Evolutionary conservation across 768 basidiomycete genomes (phyloP).

Genomic region (Boletus patriciae): DNA sequence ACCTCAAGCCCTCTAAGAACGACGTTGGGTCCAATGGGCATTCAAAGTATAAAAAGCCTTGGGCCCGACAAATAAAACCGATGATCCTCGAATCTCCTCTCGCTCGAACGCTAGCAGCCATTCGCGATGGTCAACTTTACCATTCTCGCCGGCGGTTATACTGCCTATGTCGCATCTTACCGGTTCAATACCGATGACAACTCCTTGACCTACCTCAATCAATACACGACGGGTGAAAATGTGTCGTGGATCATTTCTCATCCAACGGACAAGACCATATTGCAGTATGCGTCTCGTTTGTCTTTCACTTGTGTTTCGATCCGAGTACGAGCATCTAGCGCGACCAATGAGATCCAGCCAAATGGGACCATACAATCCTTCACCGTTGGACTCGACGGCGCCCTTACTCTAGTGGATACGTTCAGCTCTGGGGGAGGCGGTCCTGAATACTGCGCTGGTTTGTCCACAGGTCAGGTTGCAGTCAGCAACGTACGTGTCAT

Average conservation of each 20-base stretch:
- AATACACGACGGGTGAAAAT: slow-evolving; percentile 43
- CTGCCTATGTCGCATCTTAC: slow-evolving; percentile 60
- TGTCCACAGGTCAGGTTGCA: slow-evolving; percentile 59
- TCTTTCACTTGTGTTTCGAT: not conserved
- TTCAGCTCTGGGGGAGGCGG: slow-evolving; percentile 48
- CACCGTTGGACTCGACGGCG: slow-evolving; percentile 44
- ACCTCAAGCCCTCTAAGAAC: no score
- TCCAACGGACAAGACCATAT: slow-evolving; percentile 54
- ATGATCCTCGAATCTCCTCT: no score
- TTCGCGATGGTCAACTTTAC: slow-evolving; percentile 61
- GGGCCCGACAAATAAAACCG: no score
- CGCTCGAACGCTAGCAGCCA: no score
- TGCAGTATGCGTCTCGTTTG: slow-evolving; percentile 50
- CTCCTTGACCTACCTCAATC: slow-evolving; percentile 46
- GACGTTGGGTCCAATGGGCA: no score
- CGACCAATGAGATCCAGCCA: slow-evolving; percentile 52
- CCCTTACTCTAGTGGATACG: slow-evolving; percentile 46
- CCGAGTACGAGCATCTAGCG: slow-evolving; percentile 36
- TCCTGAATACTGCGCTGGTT: slow-evolving; percentile 51
- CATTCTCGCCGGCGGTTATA: slow-evolving; percentile 68
- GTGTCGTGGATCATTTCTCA: slow-evolving; percentile 63
- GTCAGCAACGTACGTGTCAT: slow-evolving; percentile 50
- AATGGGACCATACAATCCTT: slow-evolving; percentile 57
- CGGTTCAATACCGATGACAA: slow-evolving; percentile 54
- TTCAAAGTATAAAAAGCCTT: no score